Conservation (phyloP, 225 moss, liverwort and hornwort genomes). For the Climacium dendroides region DNA sequence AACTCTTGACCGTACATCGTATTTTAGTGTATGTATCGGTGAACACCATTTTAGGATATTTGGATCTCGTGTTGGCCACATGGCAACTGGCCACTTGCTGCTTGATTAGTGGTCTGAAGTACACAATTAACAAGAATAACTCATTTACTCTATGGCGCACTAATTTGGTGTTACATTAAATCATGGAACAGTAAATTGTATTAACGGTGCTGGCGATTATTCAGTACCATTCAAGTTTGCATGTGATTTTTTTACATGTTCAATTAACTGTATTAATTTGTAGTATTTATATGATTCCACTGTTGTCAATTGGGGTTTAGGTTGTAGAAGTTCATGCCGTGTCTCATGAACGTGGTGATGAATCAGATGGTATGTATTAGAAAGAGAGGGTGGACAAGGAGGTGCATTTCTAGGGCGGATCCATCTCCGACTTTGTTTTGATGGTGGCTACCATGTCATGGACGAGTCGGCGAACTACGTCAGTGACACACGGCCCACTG, state of each 20-base stretch:
- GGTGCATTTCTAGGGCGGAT: slow-evolving; percentile 56
- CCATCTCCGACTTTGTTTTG: slow-evolving; percentile 70
- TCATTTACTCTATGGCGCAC: neutral
- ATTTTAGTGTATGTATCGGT: neutral
- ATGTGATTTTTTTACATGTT: neutral
- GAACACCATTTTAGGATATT: neutral
- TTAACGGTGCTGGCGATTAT: neutral
- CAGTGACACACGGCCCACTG: slow-evolving; percentile 72
- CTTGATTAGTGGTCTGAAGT: neutral
- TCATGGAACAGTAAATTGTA: neutral
- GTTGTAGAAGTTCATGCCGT: neutral
- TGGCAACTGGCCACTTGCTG: neutral
- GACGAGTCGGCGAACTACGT: slow-evolving; percentile 75
- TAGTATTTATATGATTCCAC: neutral
- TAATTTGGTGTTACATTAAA: neutral
- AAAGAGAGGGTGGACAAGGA: slow-evolving; percentile 42
- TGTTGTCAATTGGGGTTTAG: neutral
- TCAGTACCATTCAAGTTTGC: neutral
- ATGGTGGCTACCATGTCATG: slow-evolving; percentile 92
- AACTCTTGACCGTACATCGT: neutral
- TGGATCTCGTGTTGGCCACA: neutral
- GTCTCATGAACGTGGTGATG: neutral
- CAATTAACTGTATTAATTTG: neutral
- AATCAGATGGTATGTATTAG: slow-evolving; percentile 77
- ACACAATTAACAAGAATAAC: neutral